These are phyloP conservation scores for Lupinus albus DNA, from an alignment of 306 rosid species.

Conservation along the genomic window DNA sequence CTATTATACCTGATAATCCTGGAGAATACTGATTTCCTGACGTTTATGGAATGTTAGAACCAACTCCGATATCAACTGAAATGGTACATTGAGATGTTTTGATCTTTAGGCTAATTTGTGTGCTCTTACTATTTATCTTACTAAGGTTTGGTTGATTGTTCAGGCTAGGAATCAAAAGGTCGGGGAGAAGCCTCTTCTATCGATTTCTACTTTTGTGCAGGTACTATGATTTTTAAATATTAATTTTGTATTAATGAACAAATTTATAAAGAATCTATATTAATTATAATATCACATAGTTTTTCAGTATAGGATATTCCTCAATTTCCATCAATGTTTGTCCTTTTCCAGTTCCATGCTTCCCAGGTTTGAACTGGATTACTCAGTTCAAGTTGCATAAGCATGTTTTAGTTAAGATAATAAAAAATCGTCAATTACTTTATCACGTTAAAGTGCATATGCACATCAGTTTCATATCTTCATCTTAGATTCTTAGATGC, in stretches of 20 bases:
- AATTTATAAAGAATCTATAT: slow-evolving; percentile 17
- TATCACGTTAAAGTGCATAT: slow-evolving; percentile 10
- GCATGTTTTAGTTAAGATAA: slow-evolving; percentile 16
- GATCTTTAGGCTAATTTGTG: slow-evolving; percentile 13
- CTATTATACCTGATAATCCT: slow-evolving; percentile 13
- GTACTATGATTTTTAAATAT: slow-evolving; percentile 48
- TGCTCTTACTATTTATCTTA: slow-evolving; percentile 34
- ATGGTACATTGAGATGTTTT: not conserved
- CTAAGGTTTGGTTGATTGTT: slow-evolving; percentile 48
- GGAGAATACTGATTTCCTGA: slow-evolving; percentile 13
- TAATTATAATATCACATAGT: not conserved
- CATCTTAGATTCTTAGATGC: slow-evolving; percentile 22
- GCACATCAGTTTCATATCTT: not conserved
- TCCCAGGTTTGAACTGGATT: slow-evolving; percentile 32
- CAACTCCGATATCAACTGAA: not conserved
- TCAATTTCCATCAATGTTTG: slow-evolving; percentile 10
- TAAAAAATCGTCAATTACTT: slow-evolving; percentile 2
- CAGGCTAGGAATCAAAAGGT: slow-evolving; percentile 97
- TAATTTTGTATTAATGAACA: slow-evolving; percentile 23
- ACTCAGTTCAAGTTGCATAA: slow-evolving; percentile 6
- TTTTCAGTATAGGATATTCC: slow-evolving; percentile 24
- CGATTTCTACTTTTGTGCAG: slow-evolving; percentile 82
- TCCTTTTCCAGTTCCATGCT: slow-evolving; percentile 16
- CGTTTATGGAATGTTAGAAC: not conserved
- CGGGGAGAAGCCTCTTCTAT: slow-evolving; percentile 98